A percentile compares a stretch with the other conserved stretches of the same genome.
phyloP scores from a whole-genome alignment of 1,284 basidiomycete genomes.

The Agroathelia rolfsii region DNA sequence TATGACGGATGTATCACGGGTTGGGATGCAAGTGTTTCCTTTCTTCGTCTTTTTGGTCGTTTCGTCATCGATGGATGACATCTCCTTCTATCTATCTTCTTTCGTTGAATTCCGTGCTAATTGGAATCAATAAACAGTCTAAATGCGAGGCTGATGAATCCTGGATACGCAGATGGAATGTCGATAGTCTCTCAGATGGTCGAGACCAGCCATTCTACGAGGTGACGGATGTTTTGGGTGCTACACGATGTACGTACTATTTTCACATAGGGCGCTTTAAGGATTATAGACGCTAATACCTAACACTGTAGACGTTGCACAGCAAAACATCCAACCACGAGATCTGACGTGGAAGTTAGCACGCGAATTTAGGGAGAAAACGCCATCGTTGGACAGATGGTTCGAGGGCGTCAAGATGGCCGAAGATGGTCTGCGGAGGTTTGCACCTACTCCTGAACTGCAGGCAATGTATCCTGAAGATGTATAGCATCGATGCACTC shows the following conservation, averaged over 20 bases:
- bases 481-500: no score
- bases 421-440: slow-evolving; percentile 11
- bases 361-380: slow-evolving; percentile 15
- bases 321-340: slow-evolving; percentile 29
- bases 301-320: slow-evolving; percentile 26
- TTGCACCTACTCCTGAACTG: slow-evolving; percentile 10
- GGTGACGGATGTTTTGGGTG: slow-evolving; percentile 27
- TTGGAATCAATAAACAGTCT: no score
- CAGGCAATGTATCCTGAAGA: slow-evolving; percentile 13
- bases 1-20: slow-evolving; percentile 40
- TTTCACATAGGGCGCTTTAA: slow-evolving; percentile 11
- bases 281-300: neutral
- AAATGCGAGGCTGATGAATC: slow-evolving; percentile 31
- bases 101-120: no score
- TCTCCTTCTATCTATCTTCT: slow-evolving; percentile 6
- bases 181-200: slow-evolving; percentile 30
- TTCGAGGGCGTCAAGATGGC: slow-evolving; percentile 22
- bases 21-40: slow-evolving; percentile 38
- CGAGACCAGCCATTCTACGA: slow-evolving; percentile 45
- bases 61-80: slow-evolving; percentile 3
- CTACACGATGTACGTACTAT: slow-evolving; percentile 32
- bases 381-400: slow-evolving; percentile 20
- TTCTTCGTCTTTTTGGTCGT: neutral
- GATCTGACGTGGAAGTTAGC: slow-evolving; percentile 16
- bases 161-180: slow-evolving; percentile 37